These are phyloP conservation scores for Marvania coccoides DNA, from an alignment of 139 green algal species.

Conservation along the genomic window DNA sequence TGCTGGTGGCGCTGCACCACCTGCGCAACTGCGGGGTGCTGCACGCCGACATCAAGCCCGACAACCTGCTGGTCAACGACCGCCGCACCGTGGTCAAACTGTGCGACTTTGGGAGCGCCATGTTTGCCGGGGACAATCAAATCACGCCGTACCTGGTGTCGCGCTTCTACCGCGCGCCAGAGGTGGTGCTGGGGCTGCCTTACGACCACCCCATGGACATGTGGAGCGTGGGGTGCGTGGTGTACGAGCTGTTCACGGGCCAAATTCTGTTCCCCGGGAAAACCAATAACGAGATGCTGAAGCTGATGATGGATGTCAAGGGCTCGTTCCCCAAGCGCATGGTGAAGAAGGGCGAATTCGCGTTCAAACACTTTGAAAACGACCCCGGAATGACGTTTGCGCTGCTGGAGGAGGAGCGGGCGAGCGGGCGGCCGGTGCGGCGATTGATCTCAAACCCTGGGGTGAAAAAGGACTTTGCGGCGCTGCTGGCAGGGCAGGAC, in stretches of 20 bases:
- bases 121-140: slow-evolving; percentile 91
- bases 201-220: slow-evolving; percentile 94
- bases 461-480: slow-evolving; percentile 59
- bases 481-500: slow-evolving; percentile 29
- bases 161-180: slow-evolving; percentile 93
- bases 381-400: slow-evolving; percentile 70
- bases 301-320: slow-evolving; percentile 94
- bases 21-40: slow-evolving; percentile 72
- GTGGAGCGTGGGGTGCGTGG: slow-evolving; percentile 88
- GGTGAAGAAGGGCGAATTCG: slow-evolving; percentile 64
- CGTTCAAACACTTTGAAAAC: slow-evolving; percentile 73
- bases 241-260: slow-evolving; percentile 97
- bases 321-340: slow-evolving; percentile 93
- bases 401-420: slow-evolving; percentile 64
- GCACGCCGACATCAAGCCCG: slow-evolving; percentile 99
- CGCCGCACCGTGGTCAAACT: slow-evolving; percentile 70
- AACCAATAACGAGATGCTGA: slow-evolving; percentile 99
- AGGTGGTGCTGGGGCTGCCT: slow-evolving; percentile 91
- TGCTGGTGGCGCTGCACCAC: slow-evolving; percentile 90
- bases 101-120: slow-evolving; percentile 93
- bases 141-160: slow-evolving; percentile 95
- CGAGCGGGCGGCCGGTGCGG: slow-evolving; percentile 64
- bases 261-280: slow-evolving; percentile 91
- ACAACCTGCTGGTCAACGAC: slow-evolving; percentile 98
- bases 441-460: slow-evolving; percentile 66